Evolutionary conservation across 371 early-diverging fungal species (phyloP), one percentile per base, ranked within the genome.

Genomic region (Mucor sp.): DNA sequence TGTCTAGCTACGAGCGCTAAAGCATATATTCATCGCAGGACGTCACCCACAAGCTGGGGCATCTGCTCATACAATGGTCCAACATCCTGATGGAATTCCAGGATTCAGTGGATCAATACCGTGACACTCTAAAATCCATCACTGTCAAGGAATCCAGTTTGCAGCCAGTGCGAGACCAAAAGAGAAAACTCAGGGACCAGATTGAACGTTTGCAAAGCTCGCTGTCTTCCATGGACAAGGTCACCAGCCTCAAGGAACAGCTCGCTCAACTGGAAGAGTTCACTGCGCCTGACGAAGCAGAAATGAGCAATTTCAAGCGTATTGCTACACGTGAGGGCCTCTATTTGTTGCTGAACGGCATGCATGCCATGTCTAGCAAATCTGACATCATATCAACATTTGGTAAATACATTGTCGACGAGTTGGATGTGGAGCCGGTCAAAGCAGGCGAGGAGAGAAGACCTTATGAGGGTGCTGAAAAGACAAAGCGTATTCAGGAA

Each of bases 401-500:
- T 69, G 83, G 77, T 17, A 82, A 80, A 62, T 78, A 82, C 56
- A 66, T 80, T 63, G 77, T 75, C 19, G 83, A 82, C 59, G 78
- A 82, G 33, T 41, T 82, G 21, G 65, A 80, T 63, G 77, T 76
- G 0, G 66, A 69, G 0, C 77, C 79, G 32, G 63, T 82, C n/a
- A 53, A 77, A 33, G 58, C 60, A 0, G 70, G 75, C 12, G 66
- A 78, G 28, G 71, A 67, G 50, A 70, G 78, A 21, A 56, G 62
- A 6, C 33, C 50, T 3, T 79, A 82, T 60, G 19, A 61, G 55
- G 71, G 69, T 0, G 59, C 70, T 4, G 62, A 69, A 21, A 80
- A 72, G 37, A 82, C 83, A 1, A 65, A 71, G 19, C 69, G 63
- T 11, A 66, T 80, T 27, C 63, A 72, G 12, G 75, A 73, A 4